Evolutionary conservation across 306 rosid genomes (phyloP).

Genomic region (Mimosa pudica): DNA sequence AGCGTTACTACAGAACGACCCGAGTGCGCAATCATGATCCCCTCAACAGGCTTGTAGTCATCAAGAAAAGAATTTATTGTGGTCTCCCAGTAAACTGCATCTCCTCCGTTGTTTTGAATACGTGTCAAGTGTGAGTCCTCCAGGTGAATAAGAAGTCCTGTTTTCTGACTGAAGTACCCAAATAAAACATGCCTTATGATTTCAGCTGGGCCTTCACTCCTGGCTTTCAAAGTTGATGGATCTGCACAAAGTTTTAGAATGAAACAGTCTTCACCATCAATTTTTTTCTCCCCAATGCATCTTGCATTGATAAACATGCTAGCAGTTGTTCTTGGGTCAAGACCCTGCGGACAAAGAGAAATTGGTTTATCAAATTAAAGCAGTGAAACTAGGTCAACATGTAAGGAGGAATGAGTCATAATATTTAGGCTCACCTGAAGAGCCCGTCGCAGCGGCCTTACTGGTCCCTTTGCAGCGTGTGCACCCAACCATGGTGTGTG

Average conservation of each 20-base stretch:
- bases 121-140: constrained; percentile 99
- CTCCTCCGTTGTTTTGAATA: constrained; percentile 95
- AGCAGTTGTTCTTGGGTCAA: constrained; percentile 97
- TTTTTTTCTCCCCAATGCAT: constrained; percentile 96
- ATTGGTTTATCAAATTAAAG: not conserved
- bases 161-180: constrained; percentile 98
- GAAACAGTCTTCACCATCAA: constrained; percentile 92
- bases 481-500: constrained; percentile 99
- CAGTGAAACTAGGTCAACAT: not conserved
- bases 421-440: constrained; percentile 67
- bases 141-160: constrained; percentile 91
- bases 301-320: constrained; percentile 90
- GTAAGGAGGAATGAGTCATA: not conserved
- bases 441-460: constrained; percentile 92
- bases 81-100: constrained; percentile 99
- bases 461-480: constrained; percentile 98
- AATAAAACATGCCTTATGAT: constrained; percentile 93
- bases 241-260: constrained; percentile 95
- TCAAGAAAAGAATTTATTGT: constrained; percentile 94
- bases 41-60: constrained; percentile 87
- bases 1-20: constrained; percentile 97
- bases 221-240: constrained; percentile 83
- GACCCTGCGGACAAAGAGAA: constrained; percentile 61
- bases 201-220: constrained; percentile 99
- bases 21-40: constrained; percentile 91